Percentiles rank a stretch among this genome's conserved stretches.
phyloP scores from a whole-genome alignment of 2,329 filamentous ascomycete species.

The Fusarium austroafricanum region DNA sequence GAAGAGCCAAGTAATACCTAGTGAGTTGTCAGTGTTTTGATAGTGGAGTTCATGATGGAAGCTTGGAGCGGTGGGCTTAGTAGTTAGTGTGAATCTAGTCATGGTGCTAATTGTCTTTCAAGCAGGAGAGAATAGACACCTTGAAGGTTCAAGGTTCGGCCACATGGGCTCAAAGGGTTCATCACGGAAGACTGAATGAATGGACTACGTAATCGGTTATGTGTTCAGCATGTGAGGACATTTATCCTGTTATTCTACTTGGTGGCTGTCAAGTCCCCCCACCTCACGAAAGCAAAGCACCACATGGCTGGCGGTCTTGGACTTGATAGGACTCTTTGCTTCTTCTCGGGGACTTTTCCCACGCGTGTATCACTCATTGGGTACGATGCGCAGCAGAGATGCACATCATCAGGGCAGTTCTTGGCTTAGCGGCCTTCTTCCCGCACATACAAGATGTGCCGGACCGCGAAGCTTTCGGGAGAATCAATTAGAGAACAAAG shows the following conservation, averaged over 20 bases:
- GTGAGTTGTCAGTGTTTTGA: background rate
- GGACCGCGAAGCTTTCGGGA: conserved; percentile 40
- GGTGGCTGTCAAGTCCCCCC: background rate
- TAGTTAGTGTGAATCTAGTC: conserved; percentile 12
- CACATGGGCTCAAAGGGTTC: conserved; percentile 14
- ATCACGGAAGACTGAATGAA: background rate
- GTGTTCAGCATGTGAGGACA: conserved; percentile 12
- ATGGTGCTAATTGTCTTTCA: background rate
- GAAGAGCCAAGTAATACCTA: background rate
- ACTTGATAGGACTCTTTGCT: conserved; percentile 11
- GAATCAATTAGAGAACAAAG: conserved; percentile 12
- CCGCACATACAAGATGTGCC: conserved; percentile 36
- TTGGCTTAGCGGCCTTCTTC: conserved; percentile 32
- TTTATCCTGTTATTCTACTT: background rate
- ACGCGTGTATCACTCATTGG: conserved; percentile 31
- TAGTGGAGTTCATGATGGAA: background rate
- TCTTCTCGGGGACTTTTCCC: conserved; percentile 30
- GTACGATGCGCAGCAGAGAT: conserved; percentile 15
- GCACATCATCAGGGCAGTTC: conserved; percentile 34
- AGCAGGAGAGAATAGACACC: background rate
- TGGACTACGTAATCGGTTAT: conserved; percentile 23
- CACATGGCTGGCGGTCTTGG: conserved; percentile 14
- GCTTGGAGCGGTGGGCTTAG: conserved; percentile 1
- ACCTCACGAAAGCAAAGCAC: background rate
- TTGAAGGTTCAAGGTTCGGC: conserved; percentile 9